These are phyloP conservation scores for Jaapia argillacea DNA, from an alignment of 768 basidiomycete species.

Conservation along the genomic window DNA sequence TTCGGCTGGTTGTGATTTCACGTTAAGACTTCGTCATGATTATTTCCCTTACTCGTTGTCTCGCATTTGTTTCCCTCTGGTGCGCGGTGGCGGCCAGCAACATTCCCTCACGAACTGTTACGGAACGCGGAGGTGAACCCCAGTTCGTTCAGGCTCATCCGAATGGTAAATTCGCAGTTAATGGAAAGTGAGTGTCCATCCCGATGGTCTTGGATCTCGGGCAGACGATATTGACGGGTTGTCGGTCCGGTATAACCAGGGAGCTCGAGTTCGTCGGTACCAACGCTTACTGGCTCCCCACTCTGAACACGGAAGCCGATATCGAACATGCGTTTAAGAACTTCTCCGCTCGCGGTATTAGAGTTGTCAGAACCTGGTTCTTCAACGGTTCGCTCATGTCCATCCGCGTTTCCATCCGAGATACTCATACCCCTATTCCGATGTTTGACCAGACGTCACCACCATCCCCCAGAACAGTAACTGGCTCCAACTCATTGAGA, in stretches of 20 bases:
- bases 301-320: conserved; percentile 40
- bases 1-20: no score
- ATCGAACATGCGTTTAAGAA: conserved; percentile 46
- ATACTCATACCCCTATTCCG: no score
- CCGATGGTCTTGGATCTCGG: background rate
- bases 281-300: conserved; percentile 54
- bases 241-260: background rate
- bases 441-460: background rate
- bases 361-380: conserved; percentile 58
- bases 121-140: background rate
- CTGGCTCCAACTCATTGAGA: conserved; percentile 50
- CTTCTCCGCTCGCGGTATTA: conserved; percentile 43
- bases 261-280: conserved; percentile 37
- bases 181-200: conserved; percentile 37
- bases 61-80: background rate
- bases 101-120: background rate
- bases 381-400: conserved; percentile 47
- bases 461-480: conserved; percentile 32
- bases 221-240: background rate
- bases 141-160: conserved; percentile 35
- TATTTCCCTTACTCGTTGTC: background rate
- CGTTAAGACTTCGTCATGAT: no score
- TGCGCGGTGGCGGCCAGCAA: background rate
- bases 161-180: conserved; percentile 38
- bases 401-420: no score